Evolutionary conservation across 495 filamentous ascomycete genomes (phyloP).

Genomic region (Rhypophila decipiens): DNA sequence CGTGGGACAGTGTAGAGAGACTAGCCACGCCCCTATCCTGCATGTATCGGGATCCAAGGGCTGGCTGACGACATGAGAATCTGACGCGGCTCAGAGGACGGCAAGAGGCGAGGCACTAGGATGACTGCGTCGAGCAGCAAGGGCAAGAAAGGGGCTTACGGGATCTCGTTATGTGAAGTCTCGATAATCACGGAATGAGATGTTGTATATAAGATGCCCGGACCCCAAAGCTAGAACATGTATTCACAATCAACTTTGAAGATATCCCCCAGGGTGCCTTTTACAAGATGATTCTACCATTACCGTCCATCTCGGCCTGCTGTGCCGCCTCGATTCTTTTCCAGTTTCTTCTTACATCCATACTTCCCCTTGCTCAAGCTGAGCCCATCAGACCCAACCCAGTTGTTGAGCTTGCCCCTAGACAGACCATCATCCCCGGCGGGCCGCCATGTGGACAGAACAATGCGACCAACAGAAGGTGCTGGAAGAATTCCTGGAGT

Average conservation of each 20-base stretch:
- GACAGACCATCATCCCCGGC: constrained; percentile 21
- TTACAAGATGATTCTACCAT: background rate
- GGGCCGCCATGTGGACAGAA: constrained; percentile 24
- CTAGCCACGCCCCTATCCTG: too few species aligned
- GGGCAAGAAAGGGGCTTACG: background rate
- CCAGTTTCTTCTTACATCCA: background rate
- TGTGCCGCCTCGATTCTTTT: constrained; percentile 7
- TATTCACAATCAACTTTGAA: background rate
- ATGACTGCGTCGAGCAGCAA: too few species aligned
- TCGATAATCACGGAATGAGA: background rate
- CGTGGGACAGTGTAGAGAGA: too few species aligned
- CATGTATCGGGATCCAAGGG: too few species aligned
- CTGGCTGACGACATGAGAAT: too few species aligned
- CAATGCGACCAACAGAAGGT: constrained; percentile 25
- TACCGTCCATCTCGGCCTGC: constrained; percentile 1
- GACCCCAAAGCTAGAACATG: background rate
- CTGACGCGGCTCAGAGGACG: too few species aligned
- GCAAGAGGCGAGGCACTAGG: too few species aligned
- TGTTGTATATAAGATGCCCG: background rate
- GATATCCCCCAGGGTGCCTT: background rate
- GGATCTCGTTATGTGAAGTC: background rate
- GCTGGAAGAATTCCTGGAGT: constrained; percentile 28
- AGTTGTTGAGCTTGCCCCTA: constrained; percentile 10
- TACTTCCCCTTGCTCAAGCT: background rate
- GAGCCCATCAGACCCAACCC: constrained; percentile 1